Percentiles rank a stretch among this genome's conserved stretches.
Conservation (phyloP, 129 eudicot species). For the Glebionis coronaria region DNA sequence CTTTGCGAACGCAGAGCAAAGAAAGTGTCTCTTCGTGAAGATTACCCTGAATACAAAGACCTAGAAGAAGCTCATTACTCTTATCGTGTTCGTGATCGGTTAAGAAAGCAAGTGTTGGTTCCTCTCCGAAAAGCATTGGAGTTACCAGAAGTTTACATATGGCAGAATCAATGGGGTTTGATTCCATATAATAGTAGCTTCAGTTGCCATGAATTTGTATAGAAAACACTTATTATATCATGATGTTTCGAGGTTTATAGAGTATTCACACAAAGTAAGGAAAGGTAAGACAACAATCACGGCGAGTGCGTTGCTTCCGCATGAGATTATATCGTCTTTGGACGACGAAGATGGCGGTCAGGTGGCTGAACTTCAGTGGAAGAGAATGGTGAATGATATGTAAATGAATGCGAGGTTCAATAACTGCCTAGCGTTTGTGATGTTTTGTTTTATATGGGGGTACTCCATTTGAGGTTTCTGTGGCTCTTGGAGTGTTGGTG, state of each 20-base stretch:
- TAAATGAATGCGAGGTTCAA: conserved; percentile 19
- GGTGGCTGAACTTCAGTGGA: conserved; percentile 31
- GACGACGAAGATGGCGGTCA: conserved; percentile 3
- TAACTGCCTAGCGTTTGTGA: conserved; percentile 35
- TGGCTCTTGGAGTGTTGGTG: conserved; percentile 30
- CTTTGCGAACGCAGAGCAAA: conserved; percentile 9
- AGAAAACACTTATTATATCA: conserved; percentile 4
- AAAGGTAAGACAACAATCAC: conserved; percentile 1
- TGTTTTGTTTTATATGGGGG: conserved; percentile 26
- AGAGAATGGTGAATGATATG: conserved; percentile 18
- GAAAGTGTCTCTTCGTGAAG: conserved; percentile 15
- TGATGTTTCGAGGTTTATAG: background rate
- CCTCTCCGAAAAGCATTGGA: conserved; percentile 9
- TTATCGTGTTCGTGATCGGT: conserved; percentile 10
- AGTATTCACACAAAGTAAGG: background rate
- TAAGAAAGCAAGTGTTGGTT: conserved; percentile 14
- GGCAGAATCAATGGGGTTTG: conserved; percentile 16
- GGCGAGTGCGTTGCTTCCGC: conserved; percentile 7
- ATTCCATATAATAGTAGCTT: conserved; percentile 13
- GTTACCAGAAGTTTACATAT: conserved; percentile 12
- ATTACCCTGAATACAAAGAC: background rate
- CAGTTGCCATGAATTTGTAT: background rate
- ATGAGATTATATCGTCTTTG: conserved; percentile 1
- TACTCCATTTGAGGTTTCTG: conserved; percentile 21
- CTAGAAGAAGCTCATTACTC: conserved; percentile 17